Conservation (phyloP, 352 stramenopile genomes). For the Globisporangium irregulare region DNA sequence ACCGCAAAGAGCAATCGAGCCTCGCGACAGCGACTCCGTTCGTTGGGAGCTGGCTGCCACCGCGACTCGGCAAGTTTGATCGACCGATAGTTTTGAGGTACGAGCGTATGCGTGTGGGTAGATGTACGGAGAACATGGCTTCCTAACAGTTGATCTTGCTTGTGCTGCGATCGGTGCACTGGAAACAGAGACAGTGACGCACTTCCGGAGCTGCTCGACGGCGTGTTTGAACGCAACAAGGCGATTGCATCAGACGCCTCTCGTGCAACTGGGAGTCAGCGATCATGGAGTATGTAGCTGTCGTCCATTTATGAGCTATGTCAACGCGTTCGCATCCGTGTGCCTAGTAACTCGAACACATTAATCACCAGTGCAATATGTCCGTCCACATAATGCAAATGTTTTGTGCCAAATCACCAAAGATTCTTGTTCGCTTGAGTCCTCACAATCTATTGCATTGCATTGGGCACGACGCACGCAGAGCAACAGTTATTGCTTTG, state of each 20-base stretch:
- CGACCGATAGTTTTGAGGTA: constrained; percentile 9
- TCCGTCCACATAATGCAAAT: too few species aligned
- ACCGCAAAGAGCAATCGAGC: not conserved
- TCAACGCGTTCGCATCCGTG: not conserved
- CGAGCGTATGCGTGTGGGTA: not conserved
- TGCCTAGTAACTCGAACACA: not conserved
- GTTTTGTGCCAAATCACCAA: too few species aligned
- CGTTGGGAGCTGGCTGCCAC: not conserved
- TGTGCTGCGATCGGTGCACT: not conserved
- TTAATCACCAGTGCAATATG: not conserved
- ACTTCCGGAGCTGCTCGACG: constrained; percentile 12
- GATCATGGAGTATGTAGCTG: not conserved
- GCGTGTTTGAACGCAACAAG: constrained; percentile 16
- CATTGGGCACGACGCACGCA: not conserved
- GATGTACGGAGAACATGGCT: not conserved
- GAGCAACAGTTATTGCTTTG: not conserved
- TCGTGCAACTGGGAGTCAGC: not conserved
- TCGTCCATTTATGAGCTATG: not conserved
- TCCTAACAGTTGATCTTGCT: not conserved
- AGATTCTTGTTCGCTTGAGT: too few species aligned
- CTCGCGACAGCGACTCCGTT: not conserved
- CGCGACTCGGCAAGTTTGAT: constrained; percentile 17
- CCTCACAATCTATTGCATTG: too few species aligned
- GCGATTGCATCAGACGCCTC: not conserved
- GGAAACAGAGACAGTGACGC: constrained; percentile 2